Evolutionary conservation across 169 alveolate genomes (phyloP).

Genomic region (Plasmodium adleri): DNA sequence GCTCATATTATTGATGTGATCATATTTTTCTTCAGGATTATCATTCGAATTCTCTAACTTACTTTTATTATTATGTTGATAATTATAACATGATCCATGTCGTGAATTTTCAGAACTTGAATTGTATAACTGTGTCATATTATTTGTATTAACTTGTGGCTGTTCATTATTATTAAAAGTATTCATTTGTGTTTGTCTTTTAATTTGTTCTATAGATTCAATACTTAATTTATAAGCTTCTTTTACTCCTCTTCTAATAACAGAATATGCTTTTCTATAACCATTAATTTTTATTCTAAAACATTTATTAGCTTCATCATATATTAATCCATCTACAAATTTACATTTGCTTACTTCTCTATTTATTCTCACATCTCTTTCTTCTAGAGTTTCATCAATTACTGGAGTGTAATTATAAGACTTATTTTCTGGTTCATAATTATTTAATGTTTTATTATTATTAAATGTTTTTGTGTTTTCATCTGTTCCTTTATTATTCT

Average conservation of each 20-base stretch:
- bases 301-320: constrained; percentile 75
- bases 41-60: constrained; percentile 31
- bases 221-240: constrained; percentile 76
- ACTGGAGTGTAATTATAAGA: constrained; percentile 19
- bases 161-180: constrained; percentile 27
- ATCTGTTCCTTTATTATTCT: constrained; percentile 28
- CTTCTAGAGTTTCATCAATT: constrained; percentile 57
- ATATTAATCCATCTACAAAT: constrained; percentile 72
- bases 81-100: constrained; percentile 35
- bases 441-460: constrained; percentile 19
- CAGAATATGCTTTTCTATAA: constrained; percentile 74
- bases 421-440: constrained; percentile 19
- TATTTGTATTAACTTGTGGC: constrained; percentile 50
- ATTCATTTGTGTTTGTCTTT: constrained; percentile 17
- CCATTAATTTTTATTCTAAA: constrained; percentile 74
- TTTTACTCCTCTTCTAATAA: constrained; percentile 76
- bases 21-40: constrained; percentile 4
- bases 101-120: constrained; percentile 59
- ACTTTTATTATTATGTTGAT: constrained; percentile 40
- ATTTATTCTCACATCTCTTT: constrained; percentile 75
- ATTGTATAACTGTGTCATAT: constrained; percentile 47
- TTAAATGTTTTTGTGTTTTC: neutral
- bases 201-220: constrained; percentile 58
- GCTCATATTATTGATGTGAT: neutral
- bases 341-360: constrained; percentile 71